These are phyloP conservation scores for Purshia tridentata DNA, from an alignment of 306 rosid species.

Conservation along the genomic window DNA sequence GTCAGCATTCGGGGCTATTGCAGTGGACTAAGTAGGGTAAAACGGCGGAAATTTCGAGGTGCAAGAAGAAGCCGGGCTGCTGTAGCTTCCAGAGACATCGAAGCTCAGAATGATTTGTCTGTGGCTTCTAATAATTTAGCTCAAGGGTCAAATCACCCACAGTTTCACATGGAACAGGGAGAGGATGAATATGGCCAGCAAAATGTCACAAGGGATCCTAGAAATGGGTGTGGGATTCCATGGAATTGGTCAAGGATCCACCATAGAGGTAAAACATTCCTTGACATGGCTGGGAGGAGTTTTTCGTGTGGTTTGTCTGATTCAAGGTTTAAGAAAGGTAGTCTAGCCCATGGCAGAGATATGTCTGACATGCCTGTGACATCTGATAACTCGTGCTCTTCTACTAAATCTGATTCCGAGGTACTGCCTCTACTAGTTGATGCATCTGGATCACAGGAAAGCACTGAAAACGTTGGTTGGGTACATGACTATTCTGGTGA, in stretches of 20 bases:
- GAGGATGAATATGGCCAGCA: constrained; percentile 48
- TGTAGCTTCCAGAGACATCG: constrained; percentile 67
- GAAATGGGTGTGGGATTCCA: constrained; percentile 95
- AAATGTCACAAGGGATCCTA: constrained; percentile 78
- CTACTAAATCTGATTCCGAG: constrained; percentile 68
- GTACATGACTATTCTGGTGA: constrained; percentile 80
- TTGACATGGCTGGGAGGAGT: constrained; percentile 95
- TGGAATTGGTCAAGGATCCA: constrained; percentile 99
- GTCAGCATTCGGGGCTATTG: constrained; percentile 52
- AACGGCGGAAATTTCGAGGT: constrained; percentile 74
- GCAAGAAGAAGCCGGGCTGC: constrained; percentile 62
- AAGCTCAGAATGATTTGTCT: constrained; percentile 74
- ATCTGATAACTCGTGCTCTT: constrained; percentile 65
- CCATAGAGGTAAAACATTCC: constrained; percentile 80
- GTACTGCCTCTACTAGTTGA: constrained; percentile 86
- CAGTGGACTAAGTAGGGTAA: constrained; percentile 61
- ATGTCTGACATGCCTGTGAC: constrained; percentile 61
- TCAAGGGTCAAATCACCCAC: constrained; percentile 55
- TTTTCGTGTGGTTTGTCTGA: constrained; percentile 93
- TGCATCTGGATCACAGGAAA: constrained; percentile 83
- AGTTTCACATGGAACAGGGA: constrained; percentile 60
- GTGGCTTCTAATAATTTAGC: constrained; percentile 86
- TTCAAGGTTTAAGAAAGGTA: constrained; percentile 65
- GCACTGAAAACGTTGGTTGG: constrained; percentile 79
- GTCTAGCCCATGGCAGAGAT: constrained; percentile 57